Percentiles rank a stretch among this genome's conserved stretches.
Conservation (phyloP, 225 moss, liverwort and hornwort species). For the Takakia lepidozioides region DNA sequence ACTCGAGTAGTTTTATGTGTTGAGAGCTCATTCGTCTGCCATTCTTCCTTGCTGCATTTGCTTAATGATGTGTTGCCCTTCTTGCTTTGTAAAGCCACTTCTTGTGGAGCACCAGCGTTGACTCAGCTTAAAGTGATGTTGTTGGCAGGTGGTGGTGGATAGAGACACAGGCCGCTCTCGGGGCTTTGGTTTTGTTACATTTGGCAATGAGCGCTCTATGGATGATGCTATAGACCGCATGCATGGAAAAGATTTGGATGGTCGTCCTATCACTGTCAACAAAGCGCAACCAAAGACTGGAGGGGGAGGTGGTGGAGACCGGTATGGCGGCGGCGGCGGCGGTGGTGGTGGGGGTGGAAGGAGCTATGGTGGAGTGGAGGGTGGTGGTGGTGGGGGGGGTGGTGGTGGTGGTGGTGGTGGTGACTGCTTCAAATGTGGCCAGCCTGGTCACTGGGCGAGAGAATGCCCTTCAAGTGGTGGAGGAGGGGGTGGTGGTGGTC, state of each 20-base stretch:
- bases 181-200: constrained; percentile 96
- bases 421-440: constrained; percentile 98
- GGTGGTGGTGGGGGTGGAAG: constrained; percentile 24
- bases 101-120: too few relatives aligned
- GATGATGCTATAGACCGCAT: constrained; percentile 95
- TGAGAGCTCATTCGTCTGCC: too few relatives aligned
- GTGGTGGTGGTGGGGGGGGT: constrained; percentile 50
- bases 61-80: too few relatives aligned
- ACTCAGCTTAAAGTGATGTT: too few relatives aligned
- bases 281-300: constrained; percentile 94
- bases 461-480: constrained; percentile 87
- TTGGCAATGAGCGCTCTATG: constrained; percentile 93
- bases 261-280: constrained; percentile 94
- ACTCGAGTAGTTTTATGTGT: too few relatives aligned
- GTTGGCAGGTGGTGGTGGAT: constrained; percentile 98
- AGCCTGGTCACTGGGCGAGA: constrained; percentile 97
- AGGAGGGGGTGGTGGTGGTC: constrained; percentile 43
- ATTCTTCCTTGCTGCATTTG: too few relatives aligned
- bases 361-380: constrained; percentile 49
- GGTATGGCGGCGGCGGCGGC: constrained; percentile 57
- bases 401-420: constrained; percentile 55
- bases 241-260: constrained; percentile 91
- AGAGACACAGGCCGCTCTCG: constrained; percentile 97
- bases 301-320: constrained; percentile 58
- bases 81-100: too few relatives aligned